Evolutionary conservation across 2,329 filamentous ascomycete species (phyloP).

Genomic region (Aspergillus fumigatiaffinis): DNA sequence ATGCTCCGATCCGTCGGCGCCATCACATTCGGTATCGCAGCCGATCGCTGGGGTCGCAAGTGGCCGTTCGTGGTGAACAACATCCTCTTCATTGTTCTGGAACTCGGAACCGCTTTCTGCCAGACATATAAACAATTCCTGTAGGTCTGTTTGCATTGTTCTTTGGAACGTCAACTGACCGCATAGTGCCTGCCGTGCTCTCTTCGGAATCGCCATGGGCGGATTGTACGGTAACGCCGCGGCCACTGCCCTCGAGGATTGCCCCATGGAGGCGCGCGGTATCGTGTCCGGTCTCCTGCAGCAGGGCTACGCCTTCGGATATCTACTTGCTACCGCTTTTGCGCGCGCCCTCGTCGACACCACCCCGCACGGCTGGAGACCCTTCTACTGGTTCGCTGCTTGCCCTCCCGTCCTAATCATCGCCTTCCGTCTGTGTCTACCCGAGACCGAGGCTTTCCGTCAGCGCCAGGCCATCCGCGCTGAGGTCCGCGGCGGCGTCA

Average conservation of each 20-base stretch:
- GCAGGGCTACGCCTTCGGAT: constrained; percentile 62
- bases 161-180: neutral
- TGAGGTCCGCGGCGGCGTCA: constrained; percentile 53
- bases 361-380: constrained; percentile 75
- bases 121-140: constrained; percentile 57
- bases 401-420: constrained; percentile 78
- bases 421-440: constrained; percentile 68
- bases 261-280: constrained; percentile 55
- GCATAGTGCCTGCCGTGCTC: constrained; percentile 47
- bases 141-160: neutral
- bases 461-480: constrained; percentile 62
- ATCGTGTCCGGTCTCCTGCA: constrained; percentile 60
- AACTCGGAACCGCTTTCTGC: constrained; percentile 58
- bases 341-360: constrained; percentile 55
- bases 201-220: constrained; percentile 64
- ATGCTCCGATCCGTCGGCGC: constrained; percentile 60
- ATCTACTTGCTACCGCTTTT: constrained; percentile 58
- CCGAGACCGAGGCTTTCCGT: constrained; percentile 72
- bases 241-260: constrained; percentile 61
- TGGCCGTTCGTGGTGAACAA: constrained; percentile 61
- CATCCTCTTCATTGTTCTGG: constrained; percentile 57
- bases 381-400: constrained; percentile 85
- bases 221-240: constrained; percentile 60
- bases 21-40: constrained; percentile 52
- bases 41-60: constrained; percentile 54